These are phyloP conservation scores for Gentiana straminea DNA, from an alignment of 257 asterid species.

Conservation along the genomic window DNA sequence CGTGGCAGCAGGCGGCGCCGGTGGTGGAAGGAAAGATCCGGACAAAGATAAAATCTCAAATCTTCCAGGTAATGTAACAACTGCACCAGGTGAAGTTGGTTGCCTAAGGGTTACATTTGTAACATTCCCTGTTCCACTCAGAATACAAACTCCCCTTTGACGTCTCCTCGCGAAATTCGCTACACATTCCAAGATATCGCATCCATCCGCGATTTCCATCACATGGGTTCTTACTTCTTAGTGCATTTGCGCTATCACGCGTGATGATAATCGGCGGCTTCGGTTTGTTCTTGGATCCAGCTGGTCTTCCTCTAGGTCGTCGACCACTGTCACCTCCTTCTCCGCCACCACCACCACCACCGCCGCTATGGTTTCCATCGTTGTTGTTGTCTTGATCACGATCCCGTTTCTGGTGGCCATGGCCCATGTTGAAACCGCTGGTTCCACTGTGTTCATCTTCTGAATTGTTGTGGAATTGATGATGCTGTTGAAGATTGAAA, in stretches of 20 bases:
- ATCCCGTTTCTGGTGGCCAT: no score
- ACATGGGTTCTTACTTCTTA: slow-evolving; percentile 79
- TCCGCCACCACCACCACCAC: not conserved
- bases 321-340: slow-evolving; percentile 27
- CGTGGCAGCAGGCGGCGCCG: slow-evolving; percentile 73
- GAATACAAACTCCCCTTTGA: slow-evolving; percentile 66
- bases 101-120: slow-evolving; percentile 69
- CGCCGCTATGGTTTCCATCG: no score
- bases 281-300: slow-evolving; percentile 93
- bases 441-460: no score
- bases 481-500: no score
- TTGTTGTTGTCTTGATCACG: no score
- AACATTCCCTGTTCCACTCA: slow-evolving; percentile 80
- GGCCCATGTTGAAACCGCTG: no score
- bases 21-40: slow-evolving; percentile 83
- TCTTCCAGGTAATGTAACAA: slow-evolving; percentile 77
- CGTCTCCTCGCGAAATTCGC: slow-evolving; percentile 44
- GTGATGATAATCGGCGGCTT: slow-evolving; percentile 91
- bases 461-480: no score
- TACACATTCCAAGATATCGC: slow-evolving; percentile 56
- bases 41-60: slow-evolving; percentile 68
- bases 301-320: slow-evolving; percentile 82
- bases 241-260: slow-evolving; percentile 75
- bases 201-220: slow-evolving; percentile 65
- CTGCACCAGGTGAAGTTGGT: slow-evolving; percentile 60